A percentile compares a stretch with the other conserved stretches of the same genome.
phyloP scores from a whole-genome alignment of 2,329 filamentous ascomycete species.

The Xenoacremonium recifei region DNA sequence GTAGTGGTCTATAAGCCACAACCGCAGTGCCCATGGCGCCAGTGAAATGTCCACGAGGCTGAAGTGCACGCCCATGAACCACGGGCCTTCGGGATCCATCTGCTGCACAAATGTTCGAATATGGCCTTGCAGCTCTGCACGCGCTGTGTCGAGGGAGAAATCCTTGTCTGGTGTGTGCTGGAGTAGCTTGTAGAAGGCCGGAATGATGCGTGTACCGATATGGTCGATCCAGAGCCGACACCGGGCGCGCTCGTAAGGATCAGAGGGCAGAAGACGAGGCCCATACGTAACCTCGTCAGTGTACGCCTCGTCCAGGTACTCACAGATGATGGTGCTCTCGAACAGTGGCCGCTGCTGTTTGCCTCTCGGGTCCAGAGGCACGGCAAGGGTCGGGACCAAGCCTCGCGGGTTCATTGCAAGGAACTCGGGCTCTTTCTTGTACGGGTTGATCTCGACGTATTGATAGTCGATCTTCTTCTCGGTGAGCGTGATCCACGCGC shows the following conservation, averaged over 20 bases:
- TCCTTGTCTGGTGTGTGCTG: constrained; percentile 52
- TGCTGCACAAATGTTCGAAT: constrained; percentile 61
- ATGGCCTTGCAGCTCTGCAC: constrained; percentile 55
- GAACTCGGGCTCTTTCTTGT: constrained; percentile 67
- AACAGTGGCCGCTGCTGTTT: constrained; percentile 59
- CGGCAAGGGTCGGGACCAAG: constrained; percentile 68
- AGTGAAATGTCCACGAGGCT: constrained; percentile 68
- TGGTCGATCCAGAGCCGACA: constrained; percentile 75
- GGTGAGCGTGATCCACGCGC: constrained; percentile 69
- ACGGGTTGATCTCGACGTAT: constrained; percentile 77
- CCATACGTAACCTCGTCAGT: constrained; percentile 41
- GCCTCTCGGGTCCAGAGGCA: constrained; percentile 34
- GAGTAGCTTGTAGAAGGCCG: constrained; percentile 63
- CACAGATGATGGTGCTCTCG: constrained; percentile 70
- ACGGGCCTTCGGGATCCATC: constrained; percentile 59
- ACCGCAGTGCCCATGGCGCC: constrained; percentile 69
- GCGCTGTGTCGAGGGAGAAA: constrained; percentile 51
- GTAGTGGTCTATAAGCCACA: constrained; percentile 75
- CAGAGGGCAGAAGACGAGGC: constrained; percentile 54
- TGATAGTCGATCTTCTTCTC: constrained; percentile 74
- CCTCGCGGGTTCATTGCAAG: constrained; percentile 72
- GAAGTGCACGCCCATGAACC: constrained; percentile 64
- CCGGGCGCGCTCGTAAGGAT: constrained; percentile 63
- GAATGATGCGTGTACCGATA: constrained; percentile 64
- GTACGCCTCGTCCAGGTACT: constrained; percentile 74